These are phyloP conservation scores for Jasminum sambac DNA, from an alignment of 257 asterid species.

Conservation along the genomic window DNA sequence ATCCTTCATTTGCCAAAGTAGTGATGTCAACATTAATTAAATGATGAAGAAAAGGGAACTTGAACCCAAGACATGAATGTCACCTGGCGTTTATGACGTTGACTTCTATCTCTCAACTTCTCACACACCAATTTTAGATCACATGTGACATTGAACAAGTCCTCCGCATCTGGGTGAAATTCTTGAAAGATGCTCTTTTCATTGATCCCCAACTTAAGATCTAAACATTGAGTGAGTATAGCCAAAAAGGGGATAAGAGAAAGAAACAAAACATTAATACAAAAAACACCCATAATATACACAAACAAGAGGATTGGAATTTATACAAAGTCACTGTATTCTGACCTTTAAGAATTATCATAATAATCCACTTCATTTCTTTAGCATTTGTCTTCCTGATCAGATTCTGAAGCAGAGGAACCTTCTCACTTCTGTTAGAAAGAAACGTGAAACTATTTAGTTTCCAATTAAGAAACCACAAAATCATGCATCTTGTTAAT, in stretches of 20 bases:
- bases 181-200: conserved; percentile 95
- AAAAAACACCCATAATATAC: conserved; percentile 1
- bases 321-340: conserved; percentile 9
- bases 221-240: conserved; percentile 37
- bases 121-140: conserved; percentile 90
- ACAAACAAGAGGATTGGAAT: conserved; percentile 10
- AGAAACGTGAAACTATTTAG: conserved; percentile 25
- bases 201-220: conserved; percentile 92
- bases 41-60: conserved; percentile 10
- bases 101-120: conserved; percentile 78
- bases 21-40: conserved; percentile 12
- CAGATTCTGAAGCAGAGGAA: conserved; percentile 67
- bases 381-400: conserved; percentile 86
- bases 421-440: conserved; percentile 65
- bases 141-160: conserved; percentile 93
- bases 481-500: conserved; percentile 12
- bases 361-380: conserved; percentile 98
- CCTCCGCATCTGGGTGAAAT: conserved; percentile 99
- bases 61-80: conserved; percentile 27
- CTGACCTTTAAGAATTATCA: conserved; percentile 95
- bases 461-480: conserved; percentile 15
- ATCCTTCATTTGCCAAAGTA: background rate
- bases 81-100: conserved; percentile 94
- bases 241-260: conserved; percentile 18
- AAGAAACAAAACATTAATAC: conserved; percentile 3